Percentiles rank a stretch among this genome's conserved stretches.
Evolutionary conservation across 2,329 filamentous ascomycete species (phyloP).

Genomic region (Raffaelea arxii): DNA sequence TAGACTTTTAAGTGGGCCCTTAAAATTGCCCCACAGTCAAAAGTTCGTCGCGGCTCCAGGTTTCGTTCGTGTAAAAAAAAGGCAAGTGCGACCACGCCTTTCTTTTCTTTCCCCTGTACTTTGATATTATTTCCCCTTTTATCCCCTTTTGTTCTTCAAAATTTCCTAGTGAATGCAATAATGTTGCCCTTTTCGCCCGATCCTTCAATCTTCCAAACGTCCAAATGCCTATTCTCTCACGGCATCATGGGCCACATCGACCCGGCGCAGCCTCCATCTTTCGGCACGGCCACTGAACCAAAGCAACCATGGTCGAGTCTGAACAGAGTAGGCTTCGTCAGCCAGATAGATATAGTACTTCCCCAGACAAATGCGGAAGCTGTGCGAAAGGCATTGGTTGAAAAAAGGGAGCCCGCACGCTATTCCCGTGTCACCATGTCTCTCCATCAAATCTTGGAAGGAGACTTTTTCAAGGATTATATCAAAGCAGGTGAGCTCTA

Average conservation of each 20-base stretch:
- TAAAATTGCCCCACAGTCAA: too few relatives aligned
- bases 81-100: too few relatives aligned
- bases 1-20: too few relatives aligned
- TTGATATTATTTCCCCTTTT: too few relatives aligned
- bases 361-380: slow-evolving; percentile 51
- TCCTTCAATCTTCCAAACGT: slow-evolving; percentile 39
- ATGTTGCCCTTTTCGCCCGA: slow-evolving; percentile 35
- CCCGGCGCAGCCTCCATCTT: slow-evolving; percentile 57
- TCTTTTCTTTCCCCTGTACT: too few relatives aligned
- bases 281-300: slow-evolving; percentile 5
- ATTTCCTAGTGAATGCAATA: not conserved
- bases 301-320: slow-evolving; percentile 69
- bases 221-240: slow-evolving; percentile 68
- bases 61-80: too few relatives aligned
- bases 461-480: slow-evolving; percentile 72
- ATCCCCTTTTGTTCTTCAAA: not conserved
- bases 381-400: slow-evolving; percentile 39
- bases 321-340: slow-evolving; percentile 46
- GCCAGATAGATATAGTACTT: slow-evolving; percentile 60
- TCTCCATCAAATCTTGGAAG: slow-evolving; percentile 60
- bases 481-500: slow-evolving; percentile 61
- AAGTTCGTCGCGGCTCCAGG: not conserved
- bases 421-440: slow-evolving; percentile 67
- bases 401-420: slow-evolving; percentile 21
- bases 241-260: slow-evolving; percentile 61